phyloP scores from a whole-genome alignment of 352 stramenopile genomes.

The Globisporangium lucens region DNA sequence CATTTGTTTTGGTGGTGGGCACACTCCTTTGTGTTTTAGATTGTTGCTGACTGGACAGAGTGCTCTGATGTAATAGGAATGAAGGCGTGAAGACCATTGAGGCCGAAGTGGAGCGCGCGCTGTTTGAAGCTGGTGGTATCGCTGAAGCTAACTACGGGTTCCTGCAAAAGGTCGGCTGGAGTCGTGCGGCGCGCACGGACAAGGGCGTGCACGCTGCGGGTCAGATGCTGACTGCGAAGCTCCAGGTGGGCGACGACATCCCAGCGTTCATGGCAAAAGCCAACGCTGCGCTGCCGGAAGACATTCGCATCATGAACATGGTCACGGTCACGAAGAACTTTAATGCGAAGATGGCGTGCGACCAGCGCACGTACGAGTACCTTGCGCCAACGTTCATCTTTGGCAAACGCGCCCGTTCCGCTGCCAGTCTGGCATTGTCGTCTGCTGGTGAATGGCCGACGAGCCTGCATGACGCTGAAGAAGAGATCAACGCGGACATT shows the following conservation, averaged over 20 bases:
- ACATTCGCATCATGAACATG: conserved; percentile 85
- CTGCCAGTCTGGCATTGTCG: background rate
- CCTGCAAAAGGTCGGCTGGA: conserved; percentile 90
- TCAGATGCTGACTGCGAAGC: conserved; percentile 81
- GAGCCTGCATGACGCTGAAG: conserved; percentile 40
- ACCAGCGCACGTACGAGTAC: conserved; percentile 90
- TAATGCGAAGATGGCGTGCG: conserved; percentile 88
- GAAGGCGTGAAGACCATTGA: conserved; percentile 88
- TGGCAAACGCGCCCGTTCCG: conserved; percentile 24
- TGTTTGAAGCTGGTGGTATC: conserved; percentile 87
- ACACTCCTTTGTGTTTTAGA: too few relatives aligned
- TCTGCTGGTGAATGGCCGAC: conserved; percentile 25
- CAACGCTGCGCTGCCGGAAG: conserved; percentile 63
- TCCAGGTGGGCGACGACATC: conserved; percentile 79
- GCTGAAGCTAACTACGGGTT: conserved; percentile 88
- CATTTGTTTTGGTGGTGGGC: background rate
- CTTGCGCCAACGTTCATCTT: conserved; percentile 89
- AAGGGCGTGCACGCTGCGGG: conserved; percentile 89
- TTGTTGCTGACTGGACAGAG: background rate
- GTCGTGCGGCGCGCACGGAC: conserved; percentile 84
- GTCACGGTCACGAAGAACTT: conserved; percentile 89
- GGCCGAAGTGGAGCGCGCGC: conserved; percentile 83
- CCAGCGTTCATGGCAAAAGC: conserved; percentile 61
- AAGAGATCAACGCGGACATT: conserved; percentile 33
- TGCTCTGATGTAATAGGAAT: conserved; percentile 43